Evolutionary conservation across 148 eudicot species (phyloP).

Genomic region (Fagopyrum esculentum): DNA sequence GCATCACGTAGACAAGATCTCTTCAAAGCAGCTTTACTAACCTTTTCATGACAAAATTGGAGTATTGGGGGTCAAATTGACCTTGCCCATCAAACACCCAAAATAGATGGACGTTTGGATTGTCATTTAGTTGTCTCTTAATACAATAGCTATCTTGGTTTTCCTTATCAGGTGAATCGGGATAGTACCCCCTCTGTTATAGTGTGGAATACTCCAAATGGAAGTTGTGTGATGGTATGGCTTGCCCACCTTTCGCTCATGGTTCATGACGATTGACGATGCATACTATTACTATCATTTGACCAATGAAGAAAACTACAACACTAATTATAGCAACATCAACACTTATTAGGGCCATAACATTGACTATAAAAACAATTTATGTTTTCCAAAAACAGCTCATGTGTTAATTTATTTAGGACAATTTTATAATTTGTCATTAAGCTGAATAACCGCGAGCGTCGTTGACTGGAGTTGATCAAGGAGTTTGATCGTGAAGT

Average conservation of each 20-base stretch:
- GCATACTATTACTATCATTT: slow-evolving; percentile 23
- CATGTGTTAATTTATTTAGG: too few relatives aligned
- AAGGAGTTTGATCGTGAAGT: too few relatives aligned
- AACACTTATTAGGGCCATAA: slow-evolving; percentile 38
- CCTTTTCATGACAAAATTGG: slow-evolving; percentile 36
- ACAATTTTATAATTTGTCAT: too few relatives aligned
- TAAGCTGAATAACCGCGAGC: too few relatives aligned
- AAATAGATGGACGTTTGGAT: slow-evolving; percentile 53
- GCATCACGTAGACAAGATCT: too few relatives aligned
- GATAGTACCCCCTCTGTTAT: slow-evolving; percentile 68
- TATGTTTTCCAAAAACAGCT: slow-evolving; percentile 22
- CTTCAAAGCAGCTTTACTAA: too few relatives aligned
- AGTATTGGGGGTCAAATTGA: slow-evolving; percentile 63
- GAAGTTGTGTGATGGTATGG: slow-evolving; percentile 47
- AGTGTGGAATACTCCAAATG: slow-evolving; percentile 65
- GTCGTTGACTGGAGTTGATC: too few relatives aligned
- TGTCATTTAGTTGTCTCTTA: slow-evolving; percentile 20
- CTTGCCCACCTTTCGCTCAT: slow-evolving; percentile 24
- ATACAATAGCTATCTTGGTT: slow-evolving; percentile 88
- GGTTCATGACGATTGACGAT: slow-evolving; percentile 15
- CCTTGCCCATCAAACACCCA: slow-evolving; percentile 99
- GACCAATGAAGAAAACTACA: slow-evolving; percentile 35
- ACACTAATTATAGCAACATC: slow-evolving; percentile 26
- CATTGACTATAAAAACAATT: slow-evolving; percentile 81
- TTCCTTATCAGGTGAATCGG: slow-evolving; percentile 82